Evolutionary conservation across 345 rosid species (phyloP).

Genomic region (Eucalyptus albens): DNA sequence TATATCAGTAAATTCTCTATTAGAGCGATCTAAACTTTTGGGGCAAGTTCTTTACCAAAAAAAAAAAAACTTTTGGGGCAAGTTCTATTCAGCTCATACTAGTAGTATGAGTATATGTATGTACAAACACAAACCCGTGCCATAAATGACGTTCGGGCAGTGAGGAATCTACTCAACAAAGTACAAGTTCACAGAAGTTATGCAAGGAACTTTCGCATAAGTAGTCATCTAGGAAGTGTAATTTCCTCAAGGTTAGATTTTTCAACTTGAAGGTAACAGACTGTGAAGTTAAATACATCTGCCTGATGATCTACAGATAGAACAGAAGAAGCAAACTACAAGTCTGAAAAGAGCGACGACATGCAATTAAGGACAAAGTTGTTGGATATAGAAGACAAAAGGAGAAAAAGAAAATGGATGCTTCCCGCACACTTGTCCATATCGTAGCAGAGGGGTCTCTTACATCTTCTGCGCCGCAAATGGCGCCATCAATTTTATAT

Average conservation of each 20-base stretch:
- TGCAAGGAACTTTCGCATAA: neutral
- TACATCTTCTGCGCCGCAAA: neutral
- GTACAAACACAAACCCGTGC: accelerated
- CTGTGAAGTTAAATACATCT: neutral
- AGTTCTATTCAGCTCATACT: neutral
- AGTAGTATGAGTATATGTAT: neutral
- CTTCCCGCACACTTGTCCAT: neutral
- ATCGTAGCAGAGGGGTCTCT: neutral
- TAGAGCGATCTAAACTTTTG: neutral
- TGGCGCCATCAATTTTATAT: neutral
- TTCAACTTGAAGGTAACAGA: neutral
- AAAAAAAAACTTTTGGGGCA: neutral
- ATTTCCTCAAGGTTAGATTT: neutral
- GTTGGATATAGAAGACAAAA: neutral
- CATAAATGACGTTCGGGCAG: neutral
- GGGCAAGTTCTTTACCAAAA: neutral
- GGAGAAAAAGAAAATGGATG: neutral
- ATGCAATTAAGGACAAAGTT: neutral
- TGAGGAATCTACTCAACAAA: neutral
- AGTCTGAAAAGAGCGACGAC: neutral
- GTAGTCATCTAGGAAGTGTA: neutral
- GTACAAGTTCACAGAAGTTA: neutral
- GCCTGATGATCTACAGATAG: neutral
- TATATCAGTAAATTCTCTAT: neutral
- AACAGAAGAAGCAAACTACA: neutral